phyloP scores from a whole-genome alignment of 352 stramenopile species.

The Globisporangium okanoganense region DNA sequence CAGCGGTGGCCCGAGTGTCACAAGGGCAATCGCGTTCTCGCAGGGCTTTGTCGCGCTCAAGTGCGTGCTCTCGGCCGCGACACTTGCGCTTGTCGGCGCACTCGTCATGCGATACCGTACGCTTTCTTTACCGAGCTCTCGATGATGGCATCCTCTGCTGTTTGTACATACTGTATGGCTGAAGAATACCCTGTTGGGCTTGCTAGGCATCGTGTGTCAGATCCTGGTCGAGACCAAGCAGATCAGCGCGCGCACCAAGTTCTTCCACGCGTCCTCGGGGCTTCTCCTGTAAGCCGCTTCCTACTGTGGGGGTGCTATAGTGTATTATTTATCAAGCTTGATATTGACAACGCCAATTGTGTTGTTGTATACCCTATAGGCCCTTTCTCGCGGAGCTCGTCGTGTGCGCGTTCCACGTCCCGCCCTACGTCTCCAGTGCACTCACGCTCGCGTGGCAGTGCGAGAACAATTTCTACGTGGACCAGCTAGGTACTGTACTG shows the following conservation, averaged over 20 bases:
- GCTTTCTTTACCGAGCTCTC: no score
- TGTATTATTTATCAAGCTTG: neutral
- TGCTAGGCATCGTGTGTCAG: slow-evolving; percentile 24
- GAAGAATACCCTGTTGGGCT: no score
- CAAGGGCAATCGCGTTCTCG: slow-evolving; percentile 13
- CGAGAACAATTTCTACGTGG: slow-evolving; percentile 28
- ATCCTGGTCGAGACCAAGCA: slow-evolving; percentile 45
- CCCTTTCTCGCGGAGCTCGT: slow-evolving; percentile 37
- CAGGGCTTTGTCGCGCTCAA: slow-evolving; percentile 35
- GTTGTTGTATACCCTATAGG: slow-evolving; percentile 12
- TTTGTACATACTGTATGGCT: neutral
- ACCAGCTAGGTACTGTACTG: slow-evolving; percentile 42
- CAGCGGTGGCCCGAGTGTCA: neutral
- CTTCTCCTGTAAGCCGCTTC: slow-evolving; percentile 26
- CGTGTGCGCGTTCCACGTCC: slow-evolving; percentile 40
- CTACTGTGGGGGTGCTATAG: no score
- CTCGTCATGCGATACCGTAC: slow-evolving; percentile 48
- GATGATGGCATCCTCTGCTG: no score
- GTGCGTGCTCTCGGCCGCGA: slow-evolving; percentile 29
- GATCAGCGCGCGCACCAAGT: slow-evolving; percentile 22
- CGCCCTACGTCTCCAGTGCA: slow-evolving; percentile 25
- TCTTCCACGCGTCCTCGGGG: slow-evolving; percentile 34
- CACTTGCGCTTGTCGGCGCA: slow-evolving; percentile 27
- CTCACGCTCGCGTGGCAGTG: slow-evolving; percentile 25
- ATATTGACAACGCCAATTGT: neutral